Evolutionary conservation across 2,329 filamentous ascomycete genomes (phyloP).

Genomic region (Phialemoniopsis sp.): DNA sequence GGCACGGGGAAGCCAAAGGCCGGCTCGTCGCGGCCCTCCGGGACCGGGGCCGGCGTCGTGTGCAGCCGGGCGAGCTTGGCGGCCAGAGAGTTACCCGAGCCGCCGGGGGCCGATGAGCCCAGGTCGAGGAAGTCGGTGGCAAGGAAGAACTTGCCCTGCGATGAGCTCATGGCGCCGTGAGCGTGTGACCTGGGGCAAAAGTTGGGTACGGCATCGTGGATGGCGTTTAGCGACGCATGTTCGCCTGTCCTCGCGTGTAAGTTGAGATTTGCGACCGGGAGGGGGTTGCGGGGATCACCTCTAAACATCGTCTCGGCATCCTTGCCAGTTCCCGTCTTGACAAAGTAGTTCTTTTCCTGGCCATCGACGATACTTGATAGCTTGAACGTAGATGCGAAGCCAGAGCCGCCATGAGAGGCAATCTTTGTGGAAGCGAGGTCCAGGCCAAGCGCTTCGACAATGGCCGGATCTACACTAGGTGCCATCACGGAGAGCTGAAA

Average conservation of each 20-base stretch:
- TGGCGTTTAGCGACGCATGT: conserved; percentile 77
- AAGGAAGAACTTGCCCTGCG: conserved; percentile 49
- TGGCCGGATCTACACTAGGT: conserved; percentile 55
- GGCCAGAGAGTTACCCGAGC: conserved; percentile 58
- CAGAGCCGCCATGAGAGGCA: conserved; percentile 59
- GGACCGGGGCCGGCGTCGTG: conserved; percentile 65
- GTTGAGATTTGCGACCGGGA: conserved; percentile 13
- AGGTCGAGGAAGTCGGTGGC: conserved; percentile 81
- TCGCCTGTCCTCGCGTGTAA: conserved; percentile 54
- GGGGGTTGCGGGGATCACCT: conserved; percentile 32
- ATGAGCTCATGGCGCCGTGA: conserved; percentile 56
- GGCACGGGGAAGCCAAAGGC: conserved; percentile 78
- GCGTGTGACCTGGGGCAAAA: conserved; percentile 75
- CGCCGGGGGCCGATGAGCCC: conserved; percentile 30
- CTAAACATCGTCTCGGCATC: conserved; percentile 66
- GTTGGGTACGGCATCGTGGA: conserved; percentile 65
- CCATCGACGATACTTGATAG: conserved; percentile 15
- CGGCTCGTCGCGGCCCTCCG: conserved; percentile 55
- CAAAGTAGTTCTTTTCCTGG: conserved; percentile 49
- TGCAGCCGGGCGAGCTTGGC: conserved; percentile 77
- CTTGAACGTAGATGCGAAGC: conserved; percentile 61
- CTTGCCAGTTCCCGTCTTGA: conserved; percentile 63
- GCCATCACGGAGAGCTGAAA: conserved; percentile 24
- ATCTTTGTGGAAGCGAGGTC: conserved; percentile 51
- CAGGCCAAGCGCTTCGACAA: conserved; percentile 57